A percentile compares a stretch with the other conserved stretches of the same genome.
Evolutionary conservation across 2,329 filamentous ascomycete genomes (phyloP).

Genomic region (Talaromyces verruculosus): DNA sequence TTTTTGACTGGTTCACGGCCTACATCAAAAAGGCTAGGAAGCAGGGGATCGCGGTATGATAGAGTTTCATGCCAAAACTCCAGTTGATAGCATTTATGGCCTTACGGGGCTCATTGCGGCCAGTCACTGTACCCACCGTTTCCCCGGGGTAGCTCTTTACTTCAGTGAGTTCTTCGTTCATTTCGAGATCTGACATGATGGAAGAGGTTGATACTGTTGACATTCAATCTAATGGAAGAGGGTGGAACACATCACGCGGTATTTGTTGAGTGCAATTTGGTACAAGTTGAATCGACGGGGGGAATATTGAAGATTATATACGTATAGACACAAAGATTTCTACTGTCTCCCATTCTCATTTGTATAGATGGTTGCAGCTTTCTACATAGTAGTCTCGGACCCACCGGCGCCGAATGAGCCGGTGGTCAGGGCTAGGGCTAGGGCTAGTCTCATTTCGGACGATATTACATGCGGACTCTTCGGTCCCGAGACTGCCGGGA

Average conservation of each 20-base stretch:
- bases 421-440: background rate
- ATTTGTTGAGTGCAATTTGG: background rate
- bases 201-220: background rate
- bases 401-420: slow-evolving; percentile 9
- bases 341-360: background rate
- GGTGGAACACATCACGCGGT: background rate
- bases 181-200: slow-evolving; percentile 1
- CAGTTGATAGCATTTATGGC: slow-evolving; percentile 22
- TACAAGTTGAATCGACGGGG: background rate
- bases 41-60: slow-evolving; percentile 24
- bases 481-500: slow-evolving; percentile 8
- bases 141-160: background rate
- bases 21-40: slow-evolving; percentile 25
- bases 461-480: slow-evolving; percentile 4
- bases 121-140: background rate
- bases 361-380: background rate
- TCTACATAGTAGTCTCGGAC: background rate
- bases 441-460: background rate
- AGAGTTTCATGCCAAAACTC: slow-evolving; percentile 22
- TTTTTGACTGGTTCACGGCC: slow-evolving; percentile 10
- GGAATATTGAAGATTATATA: background rate
- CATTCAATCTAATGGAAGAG: background rate
- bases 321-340: background rate
- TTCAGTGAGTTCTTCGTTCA: background rate
- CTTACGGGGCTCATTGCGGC: slow-evolving; percentile 6